Evolutionary conservation across 352 stramenopile genomes (phyloP).

Genomic region (Phytophthora sp.): DNA sequence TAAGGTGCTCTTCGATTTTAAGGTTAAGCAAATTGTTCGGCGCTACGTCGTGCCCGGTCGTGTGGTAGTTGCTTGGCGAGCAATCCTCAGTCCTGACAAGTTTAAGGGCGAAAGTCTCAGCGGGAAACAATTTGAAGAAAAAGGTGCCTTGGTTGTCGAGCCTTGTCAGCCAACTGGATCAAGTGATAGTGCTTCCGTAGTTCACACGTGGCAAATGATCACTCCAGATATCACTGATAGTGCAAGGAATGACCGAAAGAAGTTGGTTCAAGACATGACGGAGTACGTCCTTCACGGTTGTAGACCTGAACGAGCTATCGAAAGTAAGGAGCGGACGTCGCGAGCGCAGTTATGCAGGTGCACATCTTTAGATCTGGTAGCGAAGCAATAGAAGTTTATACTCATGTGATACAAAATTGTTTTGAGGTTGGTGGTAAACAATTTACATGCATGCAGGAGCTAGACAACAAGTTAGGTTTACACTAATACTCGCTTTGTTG

Average conservation of each 20-base stretch:
- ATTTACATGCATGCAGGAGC: too few species aligned
- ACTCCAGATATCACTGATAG: conserved; percentile 25
- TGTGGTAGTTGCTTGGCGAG: conserved; percentile 46
- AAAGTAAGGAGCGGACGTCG: conserved; percentile 43
- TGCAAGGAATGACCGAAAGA: not conserved
- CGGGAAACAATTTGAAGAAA: conserved; percentile 50
- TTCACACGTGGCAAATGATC: conserved; percentile 50
- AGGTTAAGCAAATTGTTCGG: conserved; percentile 48
- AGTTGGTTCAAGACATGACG: conserved; percentile 35
- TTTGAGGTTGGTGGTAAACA: too few species aligned
- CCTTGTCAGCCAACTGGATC: conserved; percentile 10
- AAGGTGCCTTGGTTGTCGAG: conserved; percentile 59
- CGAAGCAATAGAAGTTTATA: not conserved
- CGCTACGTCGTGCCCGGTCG: conserved; percentile 41
- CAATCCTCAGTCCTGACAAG: conserved; percentile 48
- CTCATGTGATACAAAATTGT: too few species aligned
- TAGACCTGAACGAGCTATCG: conserved; percentile 29
- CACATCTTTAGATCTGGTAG: too few species aligned
- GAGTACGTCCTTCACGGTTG: conserved; percentile 36
- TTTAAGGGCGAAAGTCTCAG: conserved; percentile 46
- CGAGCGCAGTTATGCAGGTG: conserved; percentile 23
- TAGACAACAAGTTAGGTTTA: conserved; percentile 7
- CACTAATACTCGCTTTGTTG: conserved; percentile 20
- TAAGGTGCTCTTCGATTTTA: conserved; percentile 42
- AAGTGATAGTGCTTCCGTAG: conserved; percentile 14